A percentile compares a stretch with the other conserved stretches of the same genome.
These are phyloP conservation scores for Sarocladiaceae sp. DNA, from an alignment of 2,329 filamentous ascomycete species.

Conservation along the genomic window DNA sequence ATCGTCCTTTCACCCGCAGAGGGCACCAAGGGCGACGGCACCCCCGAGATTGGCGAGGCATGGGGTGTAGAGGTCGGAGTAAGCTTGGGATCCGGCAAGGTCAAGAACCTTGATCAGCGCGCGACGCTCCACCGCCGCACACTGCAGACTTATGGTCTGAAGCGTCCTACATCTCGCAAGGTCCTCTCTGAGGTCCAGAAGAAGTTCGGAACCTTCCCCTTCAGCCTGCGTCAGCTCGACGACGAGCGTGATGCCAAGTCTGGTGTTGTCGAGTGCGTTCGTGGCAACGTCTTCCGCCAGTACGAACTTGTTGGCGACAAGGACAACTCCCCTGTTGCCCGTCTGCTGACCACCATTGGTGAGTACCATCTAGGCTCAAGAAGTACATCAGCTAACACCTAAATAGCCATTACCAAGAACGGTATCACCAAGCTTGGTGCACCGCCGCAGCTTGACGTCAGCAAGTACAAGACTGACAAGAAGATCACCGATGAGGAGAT, in stretches of 20 bases:
- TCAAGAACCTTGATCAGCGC: constrained; percentile 84
- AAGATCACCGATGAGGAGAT: constrained; percentile 96
- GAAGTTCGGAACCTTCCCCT: constrained; percentile 97
- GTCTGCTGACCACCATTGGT: constrained; percentile 90
- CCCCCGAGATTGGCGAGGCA: constrained; percentile 83
- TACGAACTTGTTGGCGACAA: constrained; percentile 96
- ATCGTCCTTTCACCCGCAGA: constrained; percentile 86
- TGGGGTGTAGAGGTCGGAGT: constrained; percentile 93
- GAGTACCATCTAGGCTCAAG: constrained; percentile 36
- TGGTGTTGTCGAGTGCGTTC: constrained; percentile 92
- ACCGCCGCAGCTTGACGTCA: constrained; percentile 68
- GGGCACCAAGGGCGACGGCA: constrained; percentile 83
- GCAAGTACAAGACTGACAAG: constrained; percentile 89
- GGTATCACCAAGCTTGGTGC: constrained; percentile 80
- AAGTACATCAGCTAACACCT: constrained; percentile 9
- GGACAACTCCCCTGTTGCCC: constrained; percentile 75
- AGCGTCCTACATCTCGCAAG: constrained; percentile 88
- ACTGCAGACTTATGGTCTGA: constrained; percentile 83
- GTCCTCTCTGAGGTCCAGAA: constrained; percentile 90
- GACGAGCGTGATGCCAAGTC: constrained; percentile 95
- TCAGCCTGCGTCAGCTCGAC: constrained; percentile 93
- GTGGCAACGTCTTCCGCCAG: constrained; percentile 84
- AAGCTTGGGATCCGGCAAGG: constrained; percentile 85
- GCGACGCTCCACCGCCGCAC: constrained; percentile 91
- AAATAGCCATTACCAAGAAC: constrained; percentile 89